Evolutionary conservation across 371 early-diverging fungal species (phyloP).

Genomic region (Apophysomyces ossiformis): DNA sequence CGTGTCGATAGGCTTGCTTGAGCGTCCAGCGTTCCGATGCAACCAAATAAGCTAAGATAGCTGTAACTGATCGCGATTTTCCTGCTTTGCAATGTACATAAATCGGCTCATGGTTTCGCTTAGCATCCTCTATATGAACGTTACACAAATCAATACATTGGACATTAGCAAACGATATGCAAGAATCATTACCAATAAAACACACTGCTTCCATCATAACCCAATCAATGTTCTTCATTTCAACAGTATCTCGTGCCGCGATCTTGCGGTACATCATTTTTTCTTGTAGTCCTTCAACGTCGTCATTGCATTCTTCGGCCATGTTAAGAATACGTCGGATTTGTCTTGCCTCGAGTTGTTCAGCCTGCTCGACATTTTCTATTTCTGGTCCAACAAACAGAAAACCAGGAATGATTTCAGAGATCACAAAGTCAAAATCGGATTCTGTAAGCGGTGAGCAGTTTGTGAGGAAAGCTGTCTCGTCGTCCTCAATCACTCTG

Average conservation of each 20-base stretch:
- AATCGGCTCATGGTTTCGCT: conserved; percentile 59
- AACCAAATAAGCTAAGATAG: conserved; percentile 79
- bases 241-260: conserved; percentile 63
- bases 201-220: conserved; percentile 61
- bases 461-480: conserved; percentile 23
- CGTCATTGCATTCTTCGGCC: conserved; percentile 68
- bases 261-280: conserved; percentile 58
- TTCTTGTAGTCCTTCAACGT: conserved; percentile 35
- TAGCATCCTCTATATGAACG: conserved; percentile 38
- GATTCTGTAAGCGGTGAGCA: conserved; percentile 44
- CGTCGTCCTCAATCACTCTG: conserved; percentile 42
- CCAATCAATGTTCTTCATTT: conserved; percentile 63
- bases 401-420: conserved; percentile 64
- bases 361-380: conserved; percentile 52
- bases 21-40: conserved; percentile 70
- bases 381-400: conserved; percentile 68
- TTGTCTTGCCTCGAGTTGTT: conserved; percentile 46
- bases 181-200: conserved; percentile 61
- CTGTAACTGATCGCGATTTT: conserved; percentile 81
- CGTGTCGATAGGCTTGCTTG: conserved; percentile 75
- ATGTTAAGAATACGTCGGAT: conserved; percentile 64
- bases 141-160: conserved; percentile 2
- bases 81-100: conserved; percentile 91
- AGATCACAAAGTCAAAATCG: conserved; percentile 59
- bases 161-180: neutral